phyloP scores from a whole-genome alignment of 2,329 filamentous ascomycete genomes.

The Aspergillus fischeri region DNA sequence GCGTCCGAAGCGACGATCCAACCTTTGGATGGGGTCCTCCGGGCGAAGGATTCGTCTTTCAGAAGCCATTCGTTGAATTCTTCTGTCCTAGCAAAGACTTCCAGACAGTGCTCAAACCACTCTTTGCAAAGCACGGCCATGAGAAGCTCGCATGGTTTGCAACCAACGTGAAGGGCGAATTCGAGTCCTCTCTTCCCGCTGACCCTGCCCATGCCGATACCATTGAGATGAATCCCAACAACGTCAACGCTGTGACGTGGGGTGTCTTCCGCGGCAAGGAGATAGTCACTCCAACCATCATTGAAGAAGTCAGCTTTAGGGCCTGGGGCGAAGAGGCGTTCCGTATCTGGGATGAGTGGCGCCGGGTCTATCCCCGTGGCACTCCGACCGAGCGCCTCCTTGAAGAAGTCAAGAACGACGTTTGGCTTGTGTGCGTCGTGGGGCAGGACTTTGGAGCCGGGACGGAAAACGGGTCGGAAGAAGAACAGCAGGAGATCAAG shows the following conservation, averaged over 20 bases:
- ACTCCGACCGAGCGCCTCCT: constrained; percentile 70
- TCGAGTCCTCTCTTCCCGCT: constrained; percentile 55
- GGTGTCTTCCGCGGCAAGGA: constrained; percentile 93
- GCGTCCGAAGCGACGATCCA: constrained; percentile 67
- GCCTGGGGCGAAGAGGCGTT: constrained; percentile 97
- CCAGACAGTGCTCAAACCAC: constrained; percentile 55
- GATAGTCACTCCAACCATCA: constrained; percentile 93
- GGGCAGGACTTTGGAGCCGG: constrained; percentile 45
- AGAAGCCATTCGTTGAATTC: constrained; percentile 97
- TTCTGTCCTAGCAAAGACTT: constrained; percentile 78
- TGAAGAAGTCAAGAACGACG: constrained; percentile 61
- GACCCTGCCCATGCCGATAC: constrained; percentile 25
- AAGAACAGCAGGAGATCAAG: constrained; percentile 37
- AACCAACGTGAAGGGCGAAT: constrained; percentile 71
- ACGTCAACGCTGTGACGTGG: constrained; percentile 95
- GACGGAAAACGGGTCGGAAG: constrained; percentile 33
- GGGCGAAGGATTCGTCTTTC: constrained; percentile 86
- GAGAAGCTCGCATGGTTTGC: constrained; percentile 83
- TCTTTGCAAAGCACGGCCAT: constrained; percentile 57
- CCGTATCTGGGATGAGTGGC: constrained; percentile 93
- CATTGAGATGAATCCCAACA: constrained; percentile 41
- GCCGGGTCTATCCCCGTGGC: constrained; percentile 74
- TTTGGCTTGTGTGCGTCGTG: constrained; percentile 77
- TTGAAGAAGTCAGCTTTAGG: constrained; percentile 88
- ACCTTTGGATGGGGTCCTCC: constrained; percentile 91